Evolutionary conservation across 495 filamentous ascomycete species (phyloP).

Genomic region (Lepidopterella palustris): DNA sequence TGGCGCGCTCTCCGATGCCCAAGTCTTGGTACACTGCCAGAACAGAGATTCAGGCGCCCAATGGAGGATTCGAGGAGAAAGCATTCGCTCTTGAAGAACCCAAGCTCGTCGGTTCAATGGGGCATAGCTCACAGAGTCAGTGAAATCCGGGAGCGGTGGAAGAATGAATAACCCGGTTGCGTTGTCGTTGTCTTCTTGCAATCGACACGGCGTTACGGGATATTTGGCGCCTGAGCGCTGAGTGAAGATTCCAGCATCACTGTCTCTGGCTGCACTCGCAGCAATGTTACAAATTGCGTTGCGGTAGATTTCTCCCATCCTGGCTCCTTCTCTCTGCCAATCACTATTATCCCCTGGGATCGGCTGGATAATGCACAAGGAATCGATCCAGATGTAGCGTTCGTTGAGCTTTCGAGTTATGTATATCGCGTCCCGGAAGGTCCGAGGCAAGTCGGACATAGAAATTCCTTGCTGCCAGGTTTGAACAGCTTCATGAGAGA

Average conservation of each 20-base stretch:
- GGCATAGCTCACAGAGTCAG: neutral
- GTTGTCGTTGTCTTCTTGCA: neutral
- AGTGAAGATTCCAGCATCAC: neutral
- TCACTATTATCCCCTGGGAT: neutral
- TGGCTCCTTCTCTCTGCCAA: neutral
- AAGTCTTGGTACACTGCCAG: constrained; percentile 6
- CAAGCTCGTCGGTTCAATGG: constrained; percentile 4
- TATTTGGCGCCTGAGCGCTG: neutral
- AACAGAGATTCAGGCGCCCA: neutral
- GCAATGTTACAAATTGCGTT: constrained; percentile 1
- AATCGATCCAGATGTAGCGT: constrained; percentile 10
- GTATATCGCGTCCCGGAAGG: constrained; percentile 7
- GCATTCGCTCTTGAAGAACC: constrained; percentile 13
- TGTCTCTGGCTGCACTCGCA: neutral
- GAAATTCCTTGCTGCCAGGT: neutral
- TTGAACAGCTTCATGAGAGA: neutral
- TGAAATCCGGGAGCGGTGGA: neutral
- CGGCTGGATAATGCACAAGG: constrained; percentile 9
- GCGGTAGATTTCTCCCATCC: constrained; percentile 6
- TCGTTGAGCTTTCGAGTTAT: neutral
- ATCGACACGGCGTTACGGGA: neutral
- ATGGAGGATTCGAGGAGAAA: constrained; percentile 7
- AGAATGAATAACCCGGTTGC: neutral
- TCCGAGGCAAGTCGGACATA: neutral
- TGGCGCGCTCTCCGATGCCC: neutral